These are phyloP conservation scores for Quercus aquifolioides DNA, from an alignment of 306 rosid species.

Conservation along the genomic window DNA sequence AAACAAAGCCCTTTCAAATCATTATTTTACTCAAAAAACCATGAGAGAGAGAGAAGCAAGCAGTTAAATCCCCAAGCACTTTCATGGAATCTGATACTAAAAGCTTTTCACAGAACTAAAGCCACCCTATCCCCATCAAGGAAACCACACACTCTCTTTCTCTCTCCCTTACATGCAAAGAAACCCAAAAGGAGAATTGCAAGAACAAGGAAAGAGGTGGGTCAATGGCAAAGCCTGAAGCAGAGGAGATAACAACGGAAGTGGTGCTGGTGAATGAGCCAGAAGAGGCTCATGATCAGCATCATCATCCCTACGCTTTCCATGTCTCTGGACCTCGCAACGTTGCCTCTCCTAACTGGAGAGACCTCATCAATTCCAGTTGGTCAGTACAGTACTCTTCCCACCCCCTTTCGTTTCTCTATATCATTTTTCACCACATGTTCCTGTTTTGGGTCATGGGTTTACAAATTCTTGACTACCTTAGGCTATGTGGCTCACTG, in stretches of 20 bases:
- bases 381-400: conserved; percentile 45
- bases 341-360: conserved; percentile 71
- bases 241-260: conserved; percentile 14
- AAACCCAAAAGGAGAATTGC: conserved; percentile 12
- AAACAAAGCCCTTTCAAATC: conserved; percentile 20
- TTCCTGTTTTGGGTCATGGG: neutral
- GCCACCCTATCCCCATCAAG: conserved; percentile 10
- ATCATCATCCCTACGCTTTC: conserved; percentile 64
- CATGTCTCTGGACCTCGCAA: conserved; percentile 96
- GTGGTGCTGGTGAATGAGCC: conserved; percentile 1
- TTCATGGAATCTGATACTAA: conserved; percentile 37
- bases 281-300: conserved; percentile 27
- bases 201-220: neutral
- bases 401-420: conserved; percentile 21
- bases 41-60: neutral
- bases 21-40: neutral
- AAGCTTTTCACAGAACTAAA: conserved; percentile 1
- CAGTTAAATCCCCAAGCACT: neutral
- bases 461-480: neutral
- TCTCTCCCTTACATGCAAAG: conserved; percentile 26
- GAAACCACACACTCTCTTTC: conserved; percentile 2
- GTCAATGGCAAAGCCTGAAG: conserved; percentile 35
- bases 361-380: conserved; percentile 70
- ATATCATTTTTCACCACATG: neutral
- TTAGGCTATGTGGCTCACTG: too few relatives aligned